Evolutionary conservation across 768 basidiomycete genomes (phyloP).

Genomic region (Rhizopogon sp.): DNA sequence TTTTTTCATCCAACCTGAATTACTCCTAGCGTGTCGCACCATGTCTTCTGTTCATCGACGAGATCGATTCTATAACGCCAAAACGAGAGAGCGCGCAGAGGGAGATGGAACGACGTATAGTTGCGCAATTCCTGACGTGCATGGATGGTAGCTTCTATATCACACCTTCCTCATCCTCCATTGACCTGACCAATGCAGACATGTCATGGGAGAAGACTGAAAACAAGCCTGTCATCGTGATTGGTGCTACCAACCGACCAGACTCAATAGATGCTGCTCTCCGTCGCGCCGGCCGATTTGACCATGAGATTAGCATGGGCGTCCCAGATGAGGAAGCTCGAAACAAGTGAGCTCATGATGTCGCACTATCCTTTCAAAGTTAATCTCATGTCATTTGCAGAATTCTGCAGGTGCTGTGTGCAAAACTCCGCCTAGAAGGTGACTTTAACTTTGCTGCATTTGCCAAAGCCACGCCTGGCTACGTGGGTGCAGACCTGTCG

Average conservation of each 20-base stretch:
- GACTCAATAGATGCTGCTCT: constrained; percentile 94
- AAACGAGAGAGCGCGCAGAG: constrained; percentile 97
- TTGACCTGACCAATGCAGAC: constrained; percentile 45
- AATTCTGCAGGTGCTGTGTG: constrained; percentile 81
- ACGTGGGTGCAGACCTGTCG: constrained; percentile 92
- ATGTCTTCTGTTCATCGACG: constrained; percentile 93
- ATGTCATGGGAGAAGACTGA: constrained; percentile 94
- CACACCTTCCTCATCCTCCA: neutral
- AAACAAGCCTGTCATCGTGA: constrained; percentile 88
- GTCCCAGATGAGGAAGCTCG: constrained; percentile 91
- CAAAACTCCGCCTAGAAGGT: constrained; percentile 79
- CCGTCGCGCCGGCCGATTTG: constrained; percentile 90
- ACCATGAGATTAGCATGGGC: constrained; percentile 96
- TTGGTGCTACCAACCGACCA: constrained; percentile 94
- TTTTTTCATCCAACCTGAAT: neutral
- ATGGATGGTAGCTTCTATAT: constrained; percentile 77
- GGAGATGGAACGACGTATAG: constrained; percentile 97
- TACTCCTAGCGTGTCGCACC: constrained; percentile 72
- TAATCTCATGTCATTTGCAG: constrained; percentile 33
- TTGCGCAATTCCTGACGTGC: constrained; percentile 95
- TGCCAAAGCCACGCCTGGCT: constrained; percentile 94
- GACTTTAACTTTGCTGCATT: constrained; percentile 83
- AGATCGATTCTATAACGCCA: constrained; percentile 96
- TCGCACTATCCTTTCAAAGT: neutral
- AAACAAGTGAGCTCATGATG: constrained; percentile 61